Percentiles rank a stretch among this genome's conserved stretches.
Conservation (phyloP, 192 early-diverging fungal genomes). For the Mortierella hygrophila region DNA sequence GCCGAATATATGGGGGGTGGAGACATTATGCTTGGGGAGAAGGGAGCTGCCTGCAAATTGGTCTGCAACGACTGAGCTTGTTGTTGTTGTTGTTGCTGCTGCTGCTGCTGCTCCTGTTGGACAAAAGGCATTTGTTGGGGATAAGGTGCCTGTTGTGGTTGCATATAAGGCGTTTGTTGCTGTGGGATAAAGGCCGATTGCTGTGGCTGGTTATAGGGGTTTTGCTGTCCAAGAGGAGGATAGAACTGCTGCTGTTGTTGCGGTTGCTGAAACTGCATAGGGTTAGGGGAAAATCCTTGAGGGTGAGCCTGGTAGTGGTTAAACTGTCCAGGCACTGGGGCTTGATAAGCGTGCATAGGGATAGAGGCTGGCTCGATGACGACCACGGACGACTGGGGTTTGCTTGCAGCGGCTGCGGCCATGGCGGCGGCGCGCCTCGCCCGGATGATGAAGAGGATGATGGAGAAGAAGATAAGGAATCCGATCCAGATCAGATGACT, state of each 20-base stretch:
- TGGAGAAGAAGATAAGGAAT: not conserved
- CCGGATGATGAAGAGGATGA: not conserved
- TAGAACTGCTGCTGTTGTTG: conserved; percentile 4
- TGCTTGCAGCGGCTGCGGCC: not conserved
- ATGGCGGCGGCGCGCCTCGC: not conserved
- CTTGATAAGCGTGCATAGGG: not conserved
- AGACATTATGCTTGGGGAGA: not conserved
- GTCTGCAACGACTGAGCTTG: not conserved
- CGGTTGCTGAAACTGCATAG: not conserved
- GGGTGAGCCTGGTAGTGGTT: not conserved
- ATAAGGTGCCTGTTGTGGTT: not conserved
- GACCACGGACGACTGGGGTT: conserved; percentile 3
- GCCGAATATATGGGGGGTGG: not conserved
- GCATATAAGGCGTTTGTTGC: not conserved
- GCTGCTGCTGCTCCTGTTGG: not conserved
- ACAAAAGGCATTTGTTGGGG: not conserved
- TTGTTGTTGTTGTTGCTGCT: not conserved
- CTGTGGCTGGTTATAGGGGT: not conserved
- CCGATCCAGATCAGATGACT: not conserved
- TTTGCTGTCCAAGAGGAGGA: not conserved
- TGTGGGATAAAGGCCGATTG: not conserved
- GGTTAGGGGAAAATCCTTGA: not conserved
- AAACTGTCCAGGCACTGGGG: not conserved
- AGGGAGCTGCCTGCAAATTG: not conserved
- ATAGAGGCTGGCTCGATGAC: not conserved